A percentile compares a stretch with the other conserved stretches of the same genome.
These are phyloP conservation scores for Lepiota brunneoincarnata DNA, from an alignment of 768 basidiomycete species.

Conservation along the genomic window DNA sequence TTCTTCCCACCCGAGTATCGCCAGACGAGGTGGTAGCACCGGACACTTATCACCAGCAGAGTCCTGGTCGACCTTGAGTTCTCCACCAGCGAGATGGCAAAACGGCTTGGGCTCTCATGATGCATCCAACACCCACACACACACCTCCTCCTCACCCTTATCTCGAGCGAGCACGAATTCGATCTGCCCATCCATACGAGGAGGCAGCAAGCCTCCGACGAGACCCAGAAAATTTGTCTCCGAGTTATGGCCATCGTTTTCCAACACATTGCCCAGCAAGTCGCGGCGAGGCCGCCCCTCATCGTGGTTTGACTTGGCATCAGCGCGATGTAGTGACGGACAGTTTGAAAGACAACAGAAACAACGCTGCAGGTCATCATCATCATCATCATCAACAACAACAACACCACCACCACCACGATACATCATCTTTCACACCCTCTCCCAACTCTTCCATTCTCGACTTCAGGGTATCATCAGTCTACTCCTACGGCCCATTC, in stretches of 20 bases:
- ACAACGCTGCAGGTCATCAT: slow-evolving; percentile 30
- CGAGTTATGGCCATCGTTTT: slow-evolving; percentile 25
- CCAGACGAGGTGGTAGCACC: slow-evolving; percentile 2
- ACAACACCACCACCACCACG: too few species aligned
- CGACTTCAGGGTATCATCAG: slow-evolving; percentile 34
- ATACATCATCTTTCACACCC: slow-evolving; percentile 29
- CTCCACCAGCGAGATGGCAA: slow-evolving; percentile 3
- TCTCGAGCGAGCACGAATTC: slow-evolving; percentile 34
- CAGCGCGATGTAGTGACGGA: slow-evolving; percentile 20
- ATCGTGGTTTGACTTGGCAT: slow-evolving; percentile 31
- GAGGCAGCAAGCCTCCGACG: slow-evolving; percentile 25
- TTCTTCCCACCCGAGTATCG: slow-evolving; percentile 9
- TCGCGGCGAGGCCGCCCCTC: slow-evolving; percentile 27
- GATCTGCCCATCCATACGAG: slow-evolving; percentile 37
- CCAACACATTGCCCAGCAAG: slow-evolving; percentile 21
- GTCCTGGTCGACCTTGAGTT: slow-evolving; percentile 1
- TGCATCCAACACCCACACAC: not conserved
- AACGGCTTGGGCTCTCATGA: slow-evolving; percentile 7
- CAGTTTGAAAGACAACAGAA: slow-evolving; percentile 20
- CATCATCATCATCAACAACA: too few species aligned
- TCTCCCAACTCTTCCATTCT: slow-evolving; percentile 35
- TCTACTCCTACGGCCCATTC: slow-evolving; percentile 23
- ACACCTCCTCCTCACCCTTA: slow-evolving; percentile 19
- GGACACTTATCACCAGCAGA: slow-evolving; percentile 5
- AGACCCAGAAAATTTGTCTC: slow-evolving; percentile 25